phyloP scores from a whole-genome alignment of 371 early-diverging fungal species.

The Mortierella sp. region DNA sequence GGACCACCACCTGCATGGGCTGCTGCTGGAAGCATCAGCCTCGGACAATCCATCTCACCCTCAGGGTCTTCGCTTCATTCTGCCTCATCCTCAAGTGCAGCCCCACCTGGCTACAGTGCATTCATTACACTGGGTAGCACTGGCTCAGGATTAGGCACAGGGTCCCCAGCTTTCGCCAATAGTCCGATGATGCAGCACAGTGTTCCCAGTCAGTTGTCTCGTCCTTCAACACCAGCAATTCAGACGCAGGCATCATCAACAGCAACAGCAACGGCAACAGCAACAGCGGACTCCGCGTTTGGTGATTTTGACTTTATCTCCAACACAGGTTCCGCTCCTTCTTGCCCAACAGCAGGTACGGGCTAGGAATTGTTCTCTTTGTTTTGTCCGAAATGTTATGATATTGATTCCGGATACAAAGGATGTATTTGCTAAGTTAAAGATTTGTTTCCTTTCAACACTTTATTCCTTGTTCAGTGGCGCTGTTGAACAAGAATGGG shows the following conservation, averaged over 20 bases:
- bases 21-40: conserved; percentile 47
- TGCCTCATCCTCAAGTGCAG: conserved; percentile 1
- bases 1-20: conserved; percentile 54
- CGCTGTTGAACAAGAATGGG: conserved; percentile 75
- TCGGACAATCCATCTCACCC: conserved; percentile 21
- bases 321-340: conserved; percentile 25
- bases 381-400: not conserved
- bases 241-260: conserved; percentile 16
- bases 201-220: conserved; percentile 11
- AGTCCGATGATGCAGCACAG: conserved; percentile 25
- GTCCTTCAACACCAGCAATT: conserved; percentile 18
- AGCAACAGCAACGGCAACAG: too few relatives aligned
- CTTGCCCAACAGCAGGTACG: conserved; percentile 34
- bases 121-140: conserved; percentile 19
- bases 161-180: conserved; percentile 33
- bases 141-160: conserved; percentile 15
- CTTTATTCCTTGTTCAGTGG: conserved; percentile 37
- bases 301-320: conserved; percentile 54
- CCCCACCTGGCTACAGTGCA: conserved; percentile 27
- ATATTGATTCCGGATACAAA: not conserved
- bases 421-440: too few relatives aligned
- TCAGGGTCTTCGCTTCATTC: conserved; percentile 9
- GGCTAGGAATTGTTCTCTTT: not conserved
- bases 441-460: not conserved
- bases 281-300: conserved; percentile 26